These are phyloP conservation scores for Manihot esculenta DNA, from an alignment of 441 rosid genomes.

Conservation along the genomic window DNA sequence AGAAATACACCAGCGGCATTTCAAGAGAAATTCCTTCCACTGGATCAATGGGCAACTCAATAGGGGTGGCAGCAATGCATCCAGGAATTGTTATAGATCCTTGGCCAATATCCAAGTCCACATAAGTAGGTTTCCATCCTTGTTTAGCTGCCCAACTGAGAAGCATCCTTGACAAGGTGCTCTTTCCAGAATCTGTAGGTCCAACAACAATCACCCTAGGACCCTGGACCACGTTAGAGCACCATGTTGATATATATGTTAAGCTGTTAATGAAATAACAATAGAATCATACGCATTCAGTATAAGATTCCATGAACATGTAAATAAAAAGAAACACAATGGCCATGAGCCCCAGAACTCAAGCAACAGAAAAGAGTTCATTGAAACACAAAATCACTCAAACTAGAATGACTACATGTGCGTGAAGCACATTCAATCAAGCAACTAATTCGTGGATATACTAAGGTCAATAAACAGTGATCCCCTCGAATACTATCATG, in stretches of 20 bases:
- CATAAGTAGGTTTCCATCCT: slow-evolving; percentile 86
- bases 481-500: too few relatives aligned
- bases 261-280: not conserved
- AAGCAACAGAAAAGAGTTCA: not conserved
- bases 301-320: not conserved
- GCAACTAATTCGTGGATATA: not conserved
- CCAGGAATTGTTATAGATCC: slow-evolving; percentile 88
- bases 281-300: not conserved
- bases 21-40: slow-evolving; percentile 91
- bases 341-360: not conserved
- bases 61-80: slow-evolving; percentile 83
- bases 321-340: slow-evolving; percentile 6
- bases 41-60: slow-evolving; percentile 89
- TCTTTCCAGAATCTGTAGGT: slow-evolving; percentile 86
- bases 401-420: not conserved
- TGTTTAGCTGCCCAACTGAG: slow-evolving; percentile 95
- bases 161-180: slow-evolving; percentile 84
- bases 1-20: slow-evolving; percentile 83
- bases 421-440: not conserved
- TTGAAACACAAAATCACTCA: not conserved
- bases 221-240: slow-evolving; percentile 45
- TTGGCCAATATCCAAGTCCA: slow-evolving; percentile 91
- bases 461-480: too few relatives aligned
- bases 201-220: slow-evolving; percentile 89
- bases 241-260: not conserved